Base-by-base conservation (phyloP, 495 filamentous ascomycete species). In the Terfezia claveryi region DNA sequence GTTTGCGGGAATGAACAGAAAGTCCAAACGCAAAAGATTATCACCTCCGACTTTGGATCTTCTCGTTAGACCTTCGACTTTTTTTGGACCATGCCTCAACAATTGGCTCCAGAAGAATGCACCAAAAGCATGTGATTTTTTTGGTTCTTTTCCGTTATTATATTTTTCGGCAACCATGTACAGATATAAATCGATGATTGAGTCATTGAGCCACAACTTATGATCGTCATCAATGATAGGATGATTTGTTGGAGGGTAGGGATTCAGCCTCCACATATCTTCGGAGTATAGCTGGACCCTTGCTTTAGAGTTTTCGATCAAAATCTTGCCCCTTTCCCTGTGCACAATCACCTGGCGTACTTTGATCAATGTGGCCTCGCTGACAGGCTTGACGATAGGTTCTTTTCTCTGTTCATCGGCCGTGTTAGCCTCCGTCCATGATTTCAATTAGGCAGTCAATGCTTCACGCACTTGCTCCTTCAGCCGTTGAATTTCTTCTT, bases 181-280 rank as follows among this genome's bases (percentile, higher is more conserved):
- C 4, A 62, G 16, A 23, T 66, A 66, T n/a, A 56, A 63, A 37
- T 65, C 56, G 37, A 66, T 62, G 36, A 58, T 54, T 23, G 65
- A 56, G 37, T 66, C 63, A 20, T 66, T 65, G 11, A 65, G 54
- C 63, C 63, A 66, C 20, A 36, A 16, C 20, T 37, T 51, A 7
- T 32, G 27, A 7, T 32, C 27, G 12, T 52, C 23, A 20, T 12
- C 10, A n/a, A 37, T 36, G 17, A 50, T 7, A 8, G 23, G 11
- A 14, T 37, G 10, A 23, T 51, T 14, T 17, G 12, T 51, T 23
- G 14, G 23, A 16, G 52, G 55, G 20, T 36, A 32, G 5, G 49
- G 14, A 1, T 36, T 49, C 10, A 46, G 8, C 12, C 10, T 38
- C 27, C 16, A n/a, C 14, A 50, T 32, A 6, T 55, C 54, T 50